Base-by-base conservation (phyloP, 768 basidiomycete species). In the Suillus luteus region DNA sequence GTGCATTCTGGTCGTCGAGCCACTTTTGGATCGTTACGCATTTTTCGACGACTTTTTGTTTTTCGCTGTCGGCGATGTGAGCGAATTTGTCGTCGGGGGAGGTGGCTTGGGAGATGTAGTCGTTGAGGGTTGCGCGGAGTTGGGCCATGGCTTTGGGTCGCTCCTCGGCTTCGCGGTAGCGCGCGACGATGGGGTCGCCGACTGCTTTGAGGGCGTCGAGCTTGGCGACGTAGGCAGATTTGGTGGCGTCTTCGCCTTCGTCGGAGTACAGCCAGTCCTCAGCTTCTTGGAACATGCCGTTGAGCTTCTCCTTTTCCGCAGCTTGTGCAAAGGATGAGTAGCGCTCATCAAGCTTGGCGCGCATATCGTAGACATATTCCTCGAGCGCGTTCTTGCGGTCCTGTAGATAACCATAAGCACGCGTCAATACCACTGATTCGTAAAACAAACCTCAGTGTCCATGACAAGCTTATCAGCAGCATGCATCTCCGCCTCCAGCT, bases 251-350 rank as follows among this genome's bases (percentile, higher is more conserved):
- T 79, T 98, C 96, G 69, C 96, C 86, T 70, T 98, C 97, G 66
- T 98, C 96, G 43, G 88, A 86, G 87, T 99, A 99, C 37, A 99
- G 84, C 96, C 96, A 99, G 73, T 96, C 93, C 76, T 99, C 96
- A 7, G 94, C 88, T 66, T 89, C 89, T 62, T 84, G 80, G 38
- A 96, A 83, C 52, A 87, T 85, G 22, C 72, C 77, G 35, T 93
- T 80, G 43, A 99, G 86, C 65, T 85, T 86, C 66, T 85, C 76
- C 80, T 95, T 96, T 79, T 99, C 96, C 14, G 80, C 75, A 0
- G 87, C 57, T 71, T 90, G 84, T 60, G 91, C 91, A 77, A 82
- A 99, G 14, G 85, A 55, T 19, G 89, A 88, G 72, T 92, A 97
- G 59, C 91, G 87, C 55, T 90, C 92, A 43, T 98, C 96, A 65